A percentile compares a stretch with the other conserved stretches of the same genome.
These are phyloP conservation scores for Boletus tylopilopsis DNA, from an alignment of 768 basidiomycete species.

Conservation along the genomic window DNA sequence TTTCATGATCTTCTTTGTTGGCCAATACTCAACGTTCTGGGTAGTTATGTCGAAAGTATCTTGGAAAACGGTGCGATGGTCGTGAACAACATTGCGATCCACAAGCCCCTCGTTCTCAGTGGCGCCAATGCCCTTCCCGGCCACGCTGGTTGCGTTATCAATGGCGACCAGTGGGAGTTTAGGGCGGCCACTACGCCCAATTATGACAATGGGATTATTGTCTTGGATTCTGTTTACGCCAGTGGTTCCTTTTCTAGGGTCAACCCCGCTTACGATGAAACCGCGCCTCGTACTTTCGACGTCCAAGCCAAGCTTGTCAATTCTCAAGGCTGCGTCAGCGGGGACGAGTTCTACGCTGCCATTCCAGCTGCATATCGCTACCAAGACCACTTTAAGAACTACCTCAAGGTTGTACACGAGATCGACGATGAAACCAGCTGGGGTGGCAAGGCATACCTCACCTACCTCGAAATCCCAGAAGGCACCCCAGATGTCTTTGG, in stretches of 20 bases:
- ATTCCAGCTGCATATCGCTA: slow-evolving; percentile 22
- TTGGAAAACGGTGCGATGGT: slow-evolving; percentile 34
- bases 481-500: slow-evolving; percentile 28
- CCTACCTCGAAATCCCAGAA: slow-evolving; percentile 21
- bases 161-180: slow-evolving; percentile 29
- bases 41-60: slow-evolving; percentile 28
- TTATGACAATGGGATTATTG: slow-evolving; percentile 21
- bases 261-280: slow-evolving; percentile 26
- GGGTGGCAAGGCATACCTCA: slow-evolving; percentile 26
- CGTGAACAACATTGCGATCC: slow-evolving; percentile 24
- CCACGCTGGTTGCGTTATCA: slow-evolving; percentile 26
- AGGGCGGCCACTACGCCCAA: slow-evolving; percentile 24
- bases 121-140: slow-evolving; percentile 14
- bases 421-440: slow-evolving; percentile 26
- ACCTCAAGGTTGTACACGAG: slow-evolving; percentile 27
- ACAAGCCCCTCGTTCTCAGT: slow-evolving; percentile 28
- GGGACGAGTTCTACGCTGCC: slow-evolving; percentile 15
- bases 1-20: slow-evolving; percentile 13
- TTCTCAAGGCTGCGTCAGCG: slow-evolving; percentile 15
- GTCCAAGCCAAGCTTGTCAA: slow-evolving; percentile 19
- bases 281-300: slow-evolving; percentile 21
- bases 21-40: neutral
- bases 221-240: slow-evolving; percentile 30
- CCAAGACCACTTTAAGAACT: slow-evolving; percentile 26
- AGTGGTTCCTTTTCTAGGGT: slow-evolving; percentile 25